Percentiles rank a stretch among this genome's conserved stretches.
Evolutionary conservation across 1,284 basidiomycete genomes (phyloP).

Genomic region (Phenoliferia sp.): DNA sequence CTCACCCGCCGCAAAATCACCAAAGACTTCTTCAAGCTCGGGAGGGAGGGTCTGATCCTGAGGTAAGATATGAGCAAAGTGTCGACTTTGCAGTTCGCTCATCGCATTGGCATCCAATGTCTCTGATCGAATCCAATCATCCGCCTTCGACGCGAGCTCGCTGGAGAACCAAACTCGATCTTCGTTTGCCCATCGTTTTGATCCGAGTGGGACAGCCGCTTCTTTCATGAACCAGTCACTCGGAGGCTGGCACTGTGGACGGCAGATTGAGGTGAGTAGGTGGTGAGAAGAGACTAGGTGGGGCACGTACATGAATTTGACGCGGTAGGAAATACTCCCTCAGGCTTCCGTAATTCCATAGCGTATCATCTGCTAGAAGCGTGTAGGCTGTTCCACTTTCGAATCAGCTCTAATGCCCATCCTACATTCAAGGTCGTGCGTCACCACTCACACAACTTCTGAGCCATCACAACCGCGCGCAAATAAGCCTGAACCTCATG

Average conservation of each 20-base stretch:
- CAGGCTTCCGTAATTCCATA: constrained; percentile 27
- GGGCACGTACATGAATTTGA: constrained; percentile 8
- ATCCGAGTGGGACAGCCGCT: constrained; percentile 9
- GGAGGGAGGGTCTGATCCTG: constrained; percentile 24
- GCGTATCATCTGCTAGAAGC: constrained; percentile 23
- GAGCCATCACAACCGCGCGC: constrained; percentile 17
- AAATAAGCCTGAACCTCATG: constrained; percentile 24
- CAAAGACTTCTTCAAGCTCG: constrained; percentile 21
- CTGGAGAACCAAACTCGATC: constrained; percentile 24
- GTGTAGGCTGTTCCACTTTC: constrained; percentile 13
- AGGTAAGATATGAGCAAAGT: constrained; percentile 12
- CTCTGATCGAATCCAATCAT: constrained; percentile 30
- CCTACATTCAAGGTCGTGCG: no score
- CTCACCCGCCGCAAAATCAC: constrained; percentile 12
- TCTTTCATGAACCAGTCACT: constrained; percentile 23
- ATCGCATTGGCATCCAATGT: constrained; percentile 17
- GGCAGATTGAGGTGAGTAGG: not conserved
- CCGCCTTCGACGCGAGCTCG: constrained; percentile 7
- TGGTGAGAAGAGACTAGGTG: not conserved
- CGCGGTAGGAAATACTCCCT: constrained; percentile 27
- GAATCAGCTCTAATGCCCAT: not conserved
- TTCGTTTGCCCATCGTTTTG: constrained; percentile 17
- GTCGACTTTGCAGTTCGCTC: constrained; percentile 6
- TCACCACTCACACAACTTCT: constrained; percentile 20
- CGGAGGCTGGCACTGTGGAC: constrained; percentile 18